Evolutionary conservation across 371 early-diverging fungal genomes (phyloP).

Genomic region (Paraphysoderma sedebokerense): DNA sequence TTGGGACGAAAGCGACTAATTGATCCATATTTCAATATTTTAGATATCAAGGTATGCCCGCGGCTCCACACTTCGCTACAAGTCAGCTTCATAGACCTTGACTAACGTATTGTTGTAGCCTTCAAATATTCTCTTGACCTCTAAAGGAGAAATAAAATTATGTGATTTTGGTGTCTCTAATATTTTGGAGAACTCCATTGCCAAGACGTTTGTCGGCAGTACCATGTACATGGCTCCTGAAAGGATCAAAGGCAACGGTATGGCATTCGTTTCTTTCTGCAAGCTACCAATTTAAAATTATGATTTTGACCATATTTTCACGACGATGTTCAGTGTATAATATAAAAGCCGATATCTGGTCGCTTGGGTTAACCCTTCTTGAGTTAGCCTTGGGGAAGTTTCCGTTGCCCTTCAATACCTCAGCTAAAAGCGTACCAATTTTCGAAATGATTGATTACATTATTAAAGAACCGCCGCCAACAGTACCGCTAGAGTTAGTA

Average conservation of each 20-base stretch:
- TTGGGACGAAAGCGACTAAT: background rate
- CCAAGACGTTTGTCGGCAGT: constrained; percentile 88
- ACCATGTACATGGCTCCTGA: constrained; percentile 64
- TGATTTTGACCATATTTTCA: background rate
- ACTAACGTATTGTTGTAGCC: too few species aligned
- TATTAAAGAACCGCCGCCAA: constrained; percentile 73
- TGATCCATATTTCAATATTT: background rate
- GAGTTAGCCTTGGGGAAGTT: constrained; percentile 80
- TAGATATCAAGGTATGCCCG: too few species aligned
- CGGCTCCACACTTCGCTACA: too few species aligned
- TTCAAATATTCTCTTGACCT: constrained; percentile 69
- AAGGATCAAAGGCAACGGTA: background rate
- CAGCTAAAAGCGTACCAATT: constrained; percentile 54
- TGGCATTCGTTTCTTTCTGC: background rate
- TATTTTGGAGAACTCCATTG: constrained; percentile 69
- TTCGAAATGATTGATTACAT: constrained; percentile 87
- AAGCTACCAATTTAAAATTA: too few species aligned
- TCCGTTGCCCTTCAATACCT: too few species aligned
- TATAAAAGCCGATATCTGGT: constrained; percentile 90
- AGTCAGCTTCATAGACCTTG: too few species aligned
- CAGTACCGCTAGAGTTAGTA: constrained; percentile 30
- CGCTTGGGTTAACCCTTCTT: constrained; percentile 76
- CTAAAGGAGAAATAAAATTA: constrained; percentile 73
- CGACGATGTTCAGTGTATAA: constrained; percentile 55
- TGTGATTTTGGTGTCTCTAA: constrained; percentile 91